These are phyloP conservation scores for Cenchrus purpureus DNA, from an alignment of 176 grass and related monocot species.

Conservation along the genomic window DNA sequence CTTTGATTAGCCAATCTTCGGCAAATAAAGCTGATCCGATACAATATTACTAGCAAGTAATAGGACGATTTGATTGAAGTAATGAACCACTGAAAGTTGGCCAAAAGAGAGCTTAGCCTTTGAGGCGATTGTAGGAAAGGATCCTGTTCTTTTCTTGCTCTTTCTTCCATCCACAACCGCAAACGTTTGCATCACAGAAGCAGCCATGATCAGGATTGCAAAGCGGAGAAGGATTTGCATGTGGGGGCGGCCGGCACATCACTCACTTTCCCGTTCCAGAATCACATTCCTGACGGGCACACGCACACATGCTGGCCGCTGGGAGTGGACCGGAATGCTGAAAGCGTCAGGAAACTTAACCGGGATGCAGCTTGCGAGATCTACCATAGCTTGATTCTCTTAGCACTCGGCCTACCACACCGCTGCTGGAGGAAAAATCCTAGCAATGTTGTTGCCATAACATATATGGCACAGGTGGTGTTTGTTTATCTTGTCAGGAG, in stretches of 20 bases:
- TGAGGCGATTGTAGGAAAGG: conserved; percentile 46
- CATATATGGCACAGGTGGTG: no score
- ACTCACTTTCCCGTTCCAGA: neutral
- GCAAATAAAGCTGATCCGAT: neutral
- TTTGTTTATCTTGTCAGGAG: neutral
- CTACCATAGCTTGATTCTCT: conserved; percentile 32
- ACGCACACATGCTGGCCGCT: conserved; percentile 13
- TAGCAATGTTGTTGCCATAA: neutral
- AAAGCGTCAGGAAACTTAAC: conserved; percentile 40
- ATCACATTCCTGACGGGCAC: conserved; percentile 25
- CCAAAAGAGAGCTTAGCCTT: conserved; percentile 15
- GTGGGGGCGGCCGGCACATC: neutral
- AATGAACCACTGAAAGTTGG: conserved; percentile 16
- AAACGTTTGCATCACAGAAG: neutral
- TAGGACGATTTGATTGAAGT: neutral
- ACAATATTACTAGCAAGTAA: neutral
- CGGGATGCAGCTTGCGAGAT: conserved; percentile 22
- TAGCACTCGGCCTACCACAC: neutral
- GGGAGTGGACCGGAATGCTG: conserved; percentile 17
- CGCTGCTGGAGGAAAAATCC: neutral
- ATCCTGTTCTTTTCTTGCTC: conserved; percentile 62
- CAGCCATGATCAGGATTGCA: neutral
- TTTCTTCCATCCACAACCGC: conserved; percentile 45
- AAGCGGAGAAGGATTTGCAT: neutral
- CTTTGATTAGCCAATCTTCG: neutral